Conservation (phyloP, 768 basidiomycete genomes). For the Clitopilus passeckerianus region DNA sequence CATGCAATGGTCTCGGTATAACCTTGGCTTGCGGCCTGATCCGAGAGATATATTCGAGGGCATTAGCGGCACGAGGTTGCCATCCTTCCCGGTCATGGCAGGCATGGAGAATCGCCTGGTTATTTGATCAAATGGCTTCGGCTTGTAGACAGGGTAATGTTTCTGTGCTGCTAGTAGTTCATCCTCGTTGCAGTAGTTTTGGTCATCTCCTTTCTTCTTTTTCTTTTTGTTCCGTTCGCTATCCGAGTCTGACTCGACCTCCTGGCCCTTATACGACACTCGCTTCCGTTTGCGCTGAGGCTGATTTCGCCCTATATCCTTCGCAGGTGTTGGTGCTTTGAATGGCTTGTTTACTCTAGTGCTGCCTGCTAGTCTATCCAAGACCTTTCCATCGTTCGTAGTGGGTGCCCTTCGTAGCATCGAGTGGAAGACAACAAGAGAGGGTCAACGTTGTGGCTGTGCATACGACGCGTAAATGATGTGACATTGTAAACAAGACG, state of each 20-base stretch:
- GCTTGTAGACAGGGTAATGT: constrained; percentile 75
- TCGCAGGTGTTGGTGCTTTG: constrained; percentile 59
- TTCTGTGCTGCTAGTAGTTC: constrained; percentile 58
- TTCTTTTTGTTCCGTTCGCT: constrained; percentile 50
- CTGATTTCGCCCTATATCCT: constrained; percentile 44
- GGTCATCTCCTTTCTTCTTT: constrained; percentile 50
- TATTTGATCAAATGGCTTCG: constrained; percentile 68
- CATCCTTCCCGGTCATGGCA: constrained; percentile 67
- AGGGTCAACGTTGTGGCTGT: background rate
- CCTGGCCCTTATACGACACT: constrained; percentile 78
- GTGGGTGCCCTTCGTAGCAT: constrained; percentile 74
- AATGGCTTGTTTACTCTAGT: constrained; percentile 74
- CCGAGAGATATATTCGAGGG: constrained; percentile 77
- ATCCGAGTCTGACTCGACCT: constrained; percentile 46
- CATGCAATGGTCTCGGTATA: constrained; percentile 88
- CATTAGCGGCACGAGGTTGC: constrained; percentile 49
- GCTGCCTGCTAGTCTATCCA: constrained; percentile 70
- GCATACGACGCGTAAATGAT: background rate
- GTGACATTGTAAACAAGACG: constrained; percentile 10
- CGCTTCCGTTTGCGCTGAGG: constrained; percentile 82
- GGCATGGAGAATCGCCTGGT: constrained; percentile 79
- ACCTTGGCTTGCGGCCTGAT: constrained; percentile 76
- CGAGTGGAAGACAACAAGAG: background rate
- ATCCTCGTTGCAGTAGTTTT: constrained; percentile 54
- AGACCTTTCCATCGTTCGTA: constrained; percentile 60